These are phyloP conservation scores for Murraya koenigii DNA, from an alignment of 345 rosid species.

Conservation along the genomic window DNA sequence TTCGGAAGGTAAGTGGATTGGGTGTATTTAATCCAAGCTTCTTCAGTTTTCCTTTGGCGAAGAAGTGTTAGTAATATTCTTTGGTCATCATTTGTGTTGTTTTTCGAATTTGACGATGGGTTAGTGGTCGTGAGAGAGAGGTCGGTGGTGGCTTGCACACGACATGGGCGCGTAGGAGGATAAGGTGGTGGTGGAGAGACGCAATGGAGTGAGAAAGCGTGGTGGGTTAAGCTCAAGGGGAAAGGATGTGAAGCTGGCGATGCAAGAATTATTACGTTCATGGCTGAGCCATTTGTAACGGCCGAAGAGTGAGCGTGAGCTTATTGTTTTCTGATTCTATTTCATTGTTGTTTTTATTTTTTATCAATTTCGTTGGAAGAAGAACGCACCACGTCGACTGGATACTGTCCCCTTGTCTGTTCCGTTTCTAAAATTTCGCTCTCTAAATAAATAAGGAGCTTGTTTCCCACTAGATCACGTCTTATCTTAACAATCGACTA, in stretches of 20 bases:
- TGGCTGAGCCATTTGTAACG: constrained; percentile 49
- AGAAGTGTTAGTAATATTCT: constrained; percentile 65
- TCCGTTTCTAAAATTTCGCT: not conserved
- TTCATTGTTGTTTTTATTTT: not conserved
- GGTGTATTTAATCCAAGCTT: constrained; percentile 74
- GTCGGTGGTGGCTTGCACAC: constrained; percentile 32
- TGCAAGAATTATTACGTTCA: constrained; percentile 51
- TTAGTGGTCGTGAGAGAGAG: constrained; percentile 21
- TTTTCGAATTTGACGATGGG: not conserved
- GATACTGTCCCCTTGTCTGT: constrained; percentile 26
- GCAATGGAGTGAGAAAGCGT: not conserved
- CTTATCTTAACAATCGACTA: too few species aligned
- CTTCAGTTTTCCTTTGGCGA: constrained; percentile 68
- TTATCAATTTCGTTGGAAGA: constrained; percentile 26
- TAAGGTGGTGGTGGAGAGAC: constrained; percentile 28
- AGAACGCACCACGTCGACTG: constrained; percentile 43
- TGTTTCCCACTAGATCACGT: too few species aligned
- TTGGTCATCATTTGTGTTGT: constrained; percentile 39
- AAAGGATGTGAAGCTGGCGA: constrained; percentile 11
- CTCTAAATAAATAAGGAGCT: too few species aligned
- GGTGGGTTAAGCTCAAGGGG: not conserved
- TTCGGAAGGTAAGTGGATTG: constrained; percentile 63
- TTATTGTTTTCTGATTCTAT: not conserved
- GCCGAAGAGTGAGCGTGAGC: not conserved
- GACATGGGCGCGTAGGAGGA: constrained; percentile 25